Percentiles rank a stretch among this genome's conserved stretches.
These are phyloP conservation scores for Tuber melanosporum DNA, from an alignment of 495 filamentous ascomycete genomes.

Conservation along the genomic window DNA sequence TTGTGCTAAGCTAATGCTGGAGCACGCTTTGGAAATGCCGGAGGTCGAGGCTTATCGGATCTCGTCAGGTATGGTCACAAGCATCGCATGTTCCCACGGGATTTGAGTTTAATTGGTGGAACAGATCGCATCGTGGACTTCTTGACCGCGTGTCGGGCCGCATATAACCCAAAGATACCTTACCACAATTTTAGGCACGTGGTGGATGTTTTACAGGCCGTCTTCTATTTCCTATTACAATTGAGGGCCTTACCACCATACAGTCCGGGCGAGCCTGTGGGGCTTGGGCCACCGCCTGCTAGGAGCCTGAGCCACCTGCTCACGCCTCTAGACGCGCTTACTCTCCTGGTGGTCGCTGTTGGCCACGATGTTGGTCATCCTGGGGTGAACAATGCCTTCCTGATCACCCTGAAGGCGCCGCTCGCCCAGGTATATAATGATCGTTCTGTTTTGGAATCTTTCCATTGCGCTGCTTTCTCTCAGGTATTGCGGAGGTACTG, in stretches of 20 bases:
- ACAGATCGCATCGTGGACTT: constrained; percentile 66
- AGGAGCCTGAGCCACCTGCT: constrained; percentile 64
- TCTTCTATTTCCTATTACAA: constrained; percentile 82
- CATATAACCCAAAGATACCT: constrained; percentile 93
- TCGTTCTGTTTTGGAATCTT: constrained; percentile 91
- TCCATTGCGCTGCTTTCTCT: constrained; percentile 94
- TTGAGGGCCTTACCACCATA: constrained; percentile 72
- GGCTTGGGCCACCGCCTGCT: constrained; percentile 13
- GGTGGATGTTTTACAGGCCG: constrained; percentile 88
- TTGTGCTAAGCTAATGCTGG: constrained; percentile 72
- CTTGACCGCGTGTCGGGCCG: constrained; percentile 70
- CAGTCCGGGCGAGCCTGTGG: constrained; percentile 11
- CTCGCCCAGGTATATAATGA: constrained; percentile 98
- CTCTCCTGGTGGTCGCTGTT: constrained; percentile 85
- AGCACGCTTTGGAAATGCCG: constrained; percentile 77
- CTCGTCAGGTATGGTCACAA: constrained; percentile 54
- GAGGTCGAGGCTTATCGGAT: constrained; percentile 74
- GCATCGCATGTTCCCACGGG: background rate
- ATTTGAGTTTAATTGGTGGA: constrained; percentile 7
- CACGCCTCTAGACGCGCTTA: constrained; percentile 77
- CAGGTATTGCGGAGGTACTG: constrained; percentile 92
- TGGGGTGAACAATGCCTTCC: constrained; percentile 94
- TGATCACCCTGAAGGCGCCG: constrained; percentile 86
- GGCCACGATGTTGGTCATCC: constrained; percentile 97
- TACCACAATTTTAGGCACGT: constrained; percentile 99